These are phyloP conservation scores for Mimosa pudica DNA, from an alignment of 306 rosid species.

Conservation along the genomic window DNA sequence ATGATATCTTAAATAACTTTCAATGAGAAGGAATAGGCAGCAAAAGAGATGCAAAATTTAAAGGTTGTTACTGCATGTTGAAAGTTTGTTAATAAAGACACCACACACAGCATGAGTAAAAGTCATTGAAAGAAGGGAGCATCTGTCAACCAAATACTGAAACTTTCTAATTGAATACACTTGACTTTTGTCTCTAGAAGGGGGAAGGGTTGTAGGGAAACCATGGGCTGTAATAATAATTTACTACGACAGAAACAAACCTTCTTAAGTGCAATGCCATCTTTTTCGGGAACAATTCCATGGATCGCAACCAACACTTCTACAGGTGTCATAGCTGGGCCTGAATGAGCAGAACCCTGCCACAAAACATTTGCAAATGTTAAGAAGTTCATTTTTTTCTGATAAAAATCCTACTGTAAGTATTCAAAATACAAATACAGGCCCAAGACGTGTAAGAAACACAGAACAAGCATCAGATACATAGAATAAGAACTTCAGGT, in stretches of 20 bases:
- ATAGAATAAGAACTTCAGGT: slow-evolving; percentile 27
- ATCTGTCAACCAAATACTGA: slow-evolving; percentile 14
- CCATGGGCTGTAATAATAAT: not conserved
- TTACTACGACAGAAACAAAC: slow-evolving; percentile 45
- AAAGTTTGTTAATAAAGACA: not conserved
- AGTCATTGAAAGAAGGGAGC: not conserved
- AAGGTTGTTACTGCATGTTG: not conserved
- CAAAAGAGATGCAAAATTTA: not conserved
- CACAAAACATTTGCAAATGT: slow-evolving; percentile 32
- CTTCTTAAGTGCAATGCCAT: slow-evolving; percentile 88
- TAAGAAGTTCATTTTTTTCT: slow-evolving; percentile 26
- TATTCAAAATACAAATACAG: not conserved
- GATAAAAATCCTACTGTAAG: slow-evolving; percentile 4
- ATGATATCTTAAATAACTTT: not conserved
- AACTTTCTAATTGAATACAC: not conserved
- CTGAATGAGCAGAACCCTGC: slow-evolving; percentile 99
- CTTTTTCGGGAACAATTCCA: slow-evolving; percentile 87
- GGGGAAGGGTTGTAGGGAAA: not conserved
- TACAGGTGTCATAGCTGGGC: slow-evolving; percentile 93
- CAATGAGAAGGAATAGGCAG: slow-evolving; percentile 10
- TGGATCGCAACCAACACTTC: slow-evolving; percentile 98
- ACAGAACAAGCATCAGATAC: slow-evolving; percentile 23
- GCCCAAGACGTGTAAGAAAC: slow-evolving; percentile 4
- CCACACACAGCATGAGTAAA: not conserved
- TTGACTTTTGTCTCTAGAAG: slow-evolving; percentile 1